A percentile compares a stretch with the other conserved stretches of the same genome.
Evolutionary conservation across 768 basidiomycete species (phyloP).

Genomic region (Chalciporus piperatus): DNA sequence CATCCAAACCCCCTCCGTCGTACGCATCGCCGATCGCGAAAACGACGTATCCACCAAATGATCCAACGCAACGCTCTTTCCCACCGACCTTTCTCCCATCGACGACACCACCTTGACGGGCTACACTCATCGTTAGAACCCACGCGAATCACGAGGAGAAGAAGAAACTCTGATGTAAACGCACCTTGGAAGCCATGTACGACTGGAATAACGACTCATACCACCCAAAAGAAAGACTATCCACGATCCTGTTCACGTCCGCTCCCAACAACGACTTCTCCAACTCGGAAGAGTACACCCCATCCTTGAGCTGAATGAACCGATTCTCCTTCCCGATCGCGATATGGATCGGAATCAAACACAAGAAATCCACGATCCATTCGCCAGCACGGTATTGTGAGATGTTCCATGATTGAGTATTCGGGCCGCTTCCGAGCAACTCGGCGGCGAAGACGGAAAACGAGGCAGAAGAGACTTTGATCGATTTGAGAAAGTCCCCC

Average conservation of each 20-base stretch:
- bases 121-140: conserved; percentile 23
- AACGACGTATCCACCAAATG: conserved; percentile 65
- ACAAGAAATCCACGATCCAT: conserved; percentile 60
- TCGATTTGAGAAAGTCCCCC: conserved; percentile 37
- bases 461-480: conserved; percentile 26
- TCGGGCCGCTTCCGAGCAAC: neutral
- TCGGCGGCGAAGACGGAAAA: conserved; percentile 15
- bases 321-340: conserved; percentile 58
- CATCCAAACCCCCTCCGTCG: conserved; percentile 68
- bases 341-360: conserved; percentile 63
- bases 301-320: conserved; percentile 60
- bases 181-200: conserved; percentile 55
- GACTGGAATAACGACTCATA: conserved; percentile 63
- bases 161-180: neutral
- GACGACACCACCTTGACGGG: conserved; percentile 65
- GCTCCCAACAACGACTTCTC: conserved; percentile 58
- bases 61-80: conserved; percentile 57
- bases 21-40: conserved; percentile 64
- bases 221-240: conserved; percentile 58
- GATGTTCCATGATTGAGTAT: conserved; percentile 12
- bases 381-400: conserved; percentile 46
- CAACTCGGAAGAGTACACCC: conserved; percentile 46
- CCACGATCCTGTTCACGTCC: conserved; percentile 54
- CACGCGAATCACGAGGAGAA: no score
- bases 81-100: conserved; percentile 68